Base-by-base conservation (phyloP, 2,329 filamentous ascomycete genomes). In the Metarhizium humberi region DNA sequence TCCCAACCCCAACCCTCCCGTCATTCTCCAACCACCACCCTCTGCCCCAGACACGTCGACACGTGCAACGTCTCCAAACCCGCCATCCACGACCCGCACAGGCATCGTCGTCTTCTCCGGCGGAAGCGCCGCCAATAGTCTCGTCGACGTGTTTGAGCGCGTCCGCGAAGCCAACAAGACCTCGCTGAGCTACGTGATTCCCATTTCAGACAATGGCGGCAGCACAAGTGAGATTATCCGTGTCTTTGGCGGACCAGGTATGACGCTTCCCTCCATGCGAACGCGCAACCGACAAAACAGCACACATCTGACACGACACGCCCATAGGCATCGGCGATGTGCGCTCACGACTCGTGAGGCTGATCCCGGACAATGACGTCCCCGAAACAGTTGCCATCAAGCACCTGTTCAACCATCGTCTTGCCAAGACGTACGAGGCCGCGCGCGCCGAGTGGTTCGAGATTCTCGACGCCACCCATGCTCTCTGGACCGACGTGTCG, bases 151-250 rank as follows among this genome's bases (percentile, higher is more conserved):
- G 11, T 96, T 96, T 71, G 86, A 81, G 62, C 73, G 75, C 18
- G 76, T 88, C 38, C 77, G 81, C 13, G 71, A 84, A 59, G 85
- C 79, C 62, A 88, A 87, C 58, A 72, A 79, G 45, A 87, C 86
- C 65, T 75, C 79, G 3, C 73, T 95, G 46, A 90, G 83, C 71
- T 95, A 95, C 69, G 84, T 96, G 57, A 95, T 97, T 53, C 92
- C 92, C 40, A 96, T 96, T 67, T 94, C 88, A 61, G 92, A 97
- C 73, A 97, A 97, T 71, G 92, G 92, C 51, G 92, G 92, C 43
- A 95, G 89, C 63, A 95, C 91, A 2, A 95, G 90, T 48, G 92
- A 97, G 74, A 76, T 96, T 64, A 95, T 96, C 61, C 82, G 94
- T 40, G 91, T 97, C 40, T 94, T 97, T 72, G 94, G 92, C 14